Conservation (phyloP, 345 rosid species). For the Eutrema yunnanense region DNA sequence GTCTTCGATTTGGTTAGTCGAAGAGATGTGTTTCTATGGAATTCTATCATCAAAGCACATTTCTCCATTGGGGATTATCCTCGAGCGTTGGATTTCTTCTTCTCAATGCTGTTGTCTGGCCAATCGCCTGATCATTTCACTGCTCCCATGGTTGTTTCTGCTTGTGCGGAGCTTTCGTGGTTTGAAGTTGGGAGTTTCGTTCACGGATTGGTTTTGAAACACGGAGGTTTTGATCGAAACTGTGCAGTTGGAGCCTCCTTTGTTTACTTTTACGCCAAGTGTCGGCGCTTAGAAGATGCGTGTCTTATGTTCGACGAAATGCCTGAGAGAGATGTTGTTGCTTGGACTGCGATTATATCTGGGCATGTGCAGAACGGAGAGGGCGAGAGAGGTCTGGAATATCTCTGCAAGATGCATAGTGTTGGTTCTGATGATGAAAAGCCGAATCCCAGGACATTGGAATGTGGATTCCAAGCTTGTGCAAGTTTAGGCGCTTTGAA, state of each 20-base stretch:
- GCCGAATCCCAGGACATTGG: conserved; percentile 55
- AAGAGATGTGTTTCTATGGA: conserved; percentile 65
- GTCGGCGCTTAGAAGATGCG: conserved; percentile 41
- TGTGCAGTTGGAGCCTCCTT: conserved; percentile 58
- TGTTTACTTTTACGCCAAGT: conserved; percentile 48
- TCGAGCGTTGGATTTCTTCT: conserved; percentile 37
- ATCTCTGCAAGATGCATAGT: conserved; percentile 43
- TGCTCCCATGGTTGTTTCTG: conserved; percentile 55
- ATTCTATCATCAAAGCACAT: conserved; percentile 59
- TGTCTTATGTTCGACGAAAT: conserved; percentile 53
- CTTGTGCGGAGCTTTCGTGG: conserved; percentile 54
- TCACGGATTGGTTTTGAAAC: conserved; percentile 50
- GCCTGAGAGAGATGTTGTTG: conserved; percentile 50
- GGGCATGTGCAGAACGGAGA: conserved; percentile 61
- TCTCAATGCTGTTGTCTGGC: conserved; percentile 36
- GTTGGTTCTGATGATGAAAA: conserved; percentile 34
- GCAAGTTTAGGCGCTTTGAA: conserved; percentile 40
- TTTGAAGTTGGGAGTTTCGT: conserved; percentile 31
- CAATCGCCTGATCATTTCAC: conserved; percentile 43
- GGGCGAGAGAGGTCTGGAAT: conserved; percentile 48
- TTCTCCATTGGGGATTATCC: conserved; percentile 47
- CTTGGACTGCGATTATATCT: conserved; percentile 60
- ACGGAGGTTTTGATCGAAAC: conserved; percentile 35
- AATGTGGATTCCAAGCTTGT: conserved; percentile 63
- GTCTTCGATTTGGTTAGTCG: conserved; percentile 35